These are phyloP conservation scores for Phytophthora cajani DNA, from an alignment of 352 stramenopile genomes.

Conservation along the genomic window DNA sequence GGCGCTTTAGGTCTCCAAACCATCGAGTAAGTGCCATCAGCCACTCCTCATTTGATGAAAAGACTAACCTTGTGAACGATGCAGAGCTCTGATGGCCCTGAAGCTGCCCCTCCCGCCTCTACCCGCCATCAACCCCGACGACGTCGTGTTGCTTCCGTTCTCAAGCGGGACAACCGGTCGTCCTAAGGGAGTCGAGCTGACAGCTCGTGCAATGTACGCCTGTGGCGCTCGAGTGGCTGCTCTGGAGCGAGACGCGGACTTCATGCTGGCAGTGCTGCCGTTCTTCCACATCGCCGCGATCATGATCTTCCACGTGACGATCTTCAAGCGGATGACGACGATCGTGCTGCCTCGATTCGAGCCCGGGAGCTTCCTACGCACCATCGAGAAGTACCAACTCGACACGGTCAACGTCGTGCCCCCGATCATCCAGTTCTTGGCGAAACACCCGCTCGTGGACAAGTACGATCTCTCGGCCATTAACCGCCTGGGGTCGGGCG, in stretches of 20 bases:
- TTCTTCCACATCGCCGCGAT: conserved; percentile 96
- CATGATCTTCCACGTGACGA: conserved; percentile 80
- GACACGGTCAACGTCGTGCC: conserved; percentile 64
- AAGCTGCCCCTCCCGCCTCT: conserved; percentile 24
- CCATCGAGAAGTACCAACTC: conserved; percentile 69
- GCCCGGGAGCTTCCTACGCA: conserved; percentile 84
- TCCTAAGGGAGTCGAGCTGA: conserved; percentile 90
- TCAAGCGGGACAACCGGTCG: conserved; percentile 92
- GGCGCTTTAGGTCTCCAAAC: conserved; percentile 11
- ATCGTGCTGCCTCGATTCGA: conserved; percentile 93
- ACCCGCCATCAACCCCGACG: conserved; percentile 20
- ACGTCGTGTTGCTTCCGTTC: conserved; percentile 77
- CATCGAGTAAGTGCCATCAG: conserved; percentile 35
- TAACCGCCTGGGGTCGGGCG: conserved; percentile 71
- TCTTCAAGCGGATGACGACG: conserved; percentile 78
- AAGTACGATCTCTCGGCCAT: conserved; percentile 86
- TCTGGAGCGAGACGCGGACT: conserved; percentile 40
- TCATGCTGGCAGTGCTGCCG: conserved; percentile 76
- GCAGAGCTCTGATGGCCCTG: conserved; percentile 22
- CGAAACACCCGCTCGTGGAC: conserved; percentile 87
- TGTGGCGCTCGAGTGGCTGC: conserved; percentile 57
- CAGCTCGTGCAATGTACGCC: conserved; percentile 81
- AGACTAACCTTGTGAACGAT: conserved; percentile 22
- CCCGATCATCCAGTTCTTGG: conserved; percentile 76
- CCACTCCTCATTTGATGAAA: not conserved